Conservation (phyloP, 2,329 filamentous ascomycete species). For the Pseudogymnoascus sp. region DNA sequence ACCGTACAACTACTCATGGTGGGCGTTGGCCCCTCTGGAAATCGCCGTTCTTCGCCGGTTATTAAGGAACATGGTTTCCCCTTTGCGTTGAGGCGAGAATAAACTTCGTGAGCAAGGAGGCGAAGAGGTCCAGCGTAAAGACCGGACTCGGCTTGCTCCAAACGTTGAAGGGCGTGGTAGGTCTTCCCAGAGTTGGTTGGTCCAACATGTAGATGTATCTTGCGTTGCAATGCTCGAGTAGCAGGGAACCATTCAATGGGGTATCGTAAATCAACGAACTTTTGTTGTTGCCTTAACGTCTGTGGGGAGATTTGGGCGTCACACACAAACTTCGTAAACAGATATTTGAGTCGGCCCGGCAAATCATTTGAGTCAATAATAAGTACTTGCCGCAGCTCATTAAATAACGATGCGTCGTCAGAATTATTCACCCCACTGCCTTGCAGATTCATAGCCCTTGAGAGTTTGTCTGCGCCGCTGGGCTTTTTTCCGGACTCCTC, state of each 20-base stretch:
- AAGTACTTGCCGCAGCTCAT: not conserved
- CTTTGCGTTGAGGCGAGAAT: slow-evolving; percentile 72
- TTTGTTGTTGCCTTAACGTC: slow-evolving; percentile 41
- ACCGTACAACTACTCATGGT: slow-evolving; percentile 82
- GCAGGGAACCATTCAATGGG: slow-evolving; percentile 89
- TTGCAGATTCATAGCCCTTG: slow-evolving; percentile 8
- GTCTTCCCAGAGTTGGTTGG: slow-evolving; percentile 99
- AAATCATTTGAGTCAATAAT: slow-evolving; percentile 43
- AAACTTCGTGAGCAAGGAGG: slow-evolving; percentile 90
- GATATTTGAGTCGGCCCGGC: slow-evolving; percentile 53
- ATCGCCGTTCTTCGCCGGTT: slow-evolving; percentile 82
- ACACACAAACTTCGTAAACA: slow-evolving; percentile 60
- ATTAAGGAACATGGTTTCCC: slow-evolving; percentile 71
- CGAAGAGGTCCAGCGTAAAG: slow-evolving; percentile 88
- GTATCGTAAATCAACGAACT: slow-evolving; percentile 74
- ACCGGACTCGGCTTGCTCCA: slow-evolving; percentile 68
- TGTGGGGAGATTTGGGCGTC: slow-evolving; percentile 49
- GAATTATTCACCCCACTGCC: slow-evolving; percentile 14
- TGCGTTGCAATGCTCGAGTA: slow-evolving; percentile 72
- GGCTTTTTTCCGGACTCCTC: not conserved
- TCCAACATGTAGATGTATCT: slow-evolving; percentile 85
- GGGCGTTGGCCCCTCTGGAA: slow-evolving; percentile 51
- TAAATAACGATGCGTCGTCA: not conserved
- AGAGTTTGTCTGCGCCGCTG: not conserved
- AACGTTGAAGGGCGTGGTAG: slow-evolving; percentile 79